phyloP scores from a whole-genome alignment of 2,329 filamentous ascomycete species.

The Talaromyces pinophilus region DNA sequence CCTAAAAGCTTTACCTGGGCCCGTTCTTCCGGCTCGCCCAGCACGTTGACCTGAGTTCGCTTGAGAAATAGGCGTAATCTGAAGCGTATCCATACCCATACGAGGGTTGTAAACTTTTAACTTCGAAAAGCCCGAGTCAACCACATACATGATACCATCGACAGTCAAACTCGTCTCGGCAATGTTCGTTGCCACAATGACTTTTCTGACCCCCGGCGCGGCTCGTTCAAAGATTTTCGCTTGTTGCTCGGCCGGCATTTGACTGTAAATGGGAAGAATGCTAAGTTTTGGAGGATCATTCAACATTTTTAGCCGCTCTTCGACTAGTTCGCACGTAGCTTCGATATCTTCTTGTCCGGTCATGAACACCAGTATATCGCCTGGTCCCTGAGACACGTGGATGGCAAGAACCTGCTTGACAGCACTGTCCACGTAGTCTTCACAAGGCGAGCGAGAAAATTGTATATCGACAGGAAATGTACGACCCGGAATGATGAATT shows the following conservation, averaged over 20 bases:
- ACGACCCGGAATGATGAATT: conserved; percentile 92
- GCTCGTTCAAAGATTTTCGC: conserved; percentile 97
- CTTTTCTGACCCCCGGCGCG: conserved; percentile 86
- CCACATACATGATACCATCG: conserved; percentile 98
- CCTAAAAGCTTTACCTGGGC: conserved; percentile 91
- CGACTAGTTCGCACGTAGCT: conserved; percentile 88
- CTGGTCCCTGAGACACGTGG: conserved; percentile 88
- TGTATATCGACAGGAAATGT: conserved; percentile 98
- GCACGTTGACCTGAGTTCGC: conserved; percentile 93
- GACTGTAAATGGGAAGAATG: conserved; percentile 96
- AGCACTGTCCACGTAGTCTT: conserved; percentile 96
- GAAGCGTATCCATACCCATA: conserved; percentile 98
- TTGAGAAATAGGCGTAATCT: conserved; percentile 96
- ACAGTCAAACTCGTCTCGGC: conserved; percentile 97
- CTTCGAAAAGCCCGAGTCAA: conserved; percentile 94
- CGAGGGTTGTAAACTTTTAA: conserved; percentile 98
- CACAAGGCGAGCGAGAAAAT: conserved; percentile 90
- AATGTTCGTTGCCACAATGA: conserved; percentile 98
- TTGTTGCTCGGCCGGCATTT: conserved; percentile 97
- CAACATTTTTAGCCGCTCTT: conserved; percentile 80
- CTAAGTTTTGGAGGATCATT: conserved; percentile 94
- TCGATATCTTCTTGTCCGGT: conserved; percentile 99
- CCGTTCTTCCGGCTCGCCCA: conserved; percentile 89
- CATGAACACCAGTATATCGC: conserved; percentile 98
- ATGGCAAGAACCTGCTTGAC: conserved; percentile 95